Evolutionary conservation across 345 rosid genomes (phyloP).

Genomic region (Acer yangbiense): DNA sequence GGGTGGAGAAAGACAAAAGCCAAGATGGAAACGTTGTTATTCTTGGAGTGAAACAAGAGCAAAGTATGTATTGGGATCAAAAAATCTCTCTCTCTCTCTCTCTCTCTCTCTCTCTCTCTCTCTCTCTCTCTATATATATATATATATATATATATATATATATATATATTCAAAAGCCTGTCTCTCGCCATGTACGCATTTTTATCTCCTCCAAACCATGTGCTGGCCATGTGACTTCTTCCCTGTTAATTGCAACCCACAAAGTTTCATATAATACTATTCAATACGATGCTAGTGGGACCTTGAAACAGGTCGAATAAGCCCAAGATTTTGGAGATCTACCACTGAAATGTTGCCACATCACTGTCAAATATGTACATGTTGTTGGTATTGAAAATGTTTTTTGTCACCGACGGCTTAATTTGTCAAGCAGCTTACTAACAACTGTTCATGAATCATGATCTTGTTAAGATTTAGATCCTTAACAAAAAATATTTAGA

Average conservation of each 20-base stretch:
- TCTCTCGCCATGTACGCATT: conserved; percentile 12
- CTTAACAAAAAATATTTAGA: too few relatives aligned
- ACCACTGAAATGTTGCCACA: background rate
- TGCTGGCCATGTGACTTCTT: conserved; percentile 13
- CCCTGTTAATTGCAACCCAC: background rate
- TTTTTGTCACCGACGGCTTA: conserved; percentile 11
- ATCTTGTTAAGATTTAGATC: background rate
- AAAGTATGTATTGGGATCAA: conserved; percentile 13
- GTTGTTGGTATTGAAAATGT: background rate
- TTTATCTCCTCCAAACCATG: conserved; percentile 6
- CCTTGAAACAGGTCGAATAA: background rate
- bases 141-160: background rate
- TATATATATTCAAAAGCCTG: conserved; percentile 4
- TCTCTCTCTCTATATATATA: too few relatives aligned
- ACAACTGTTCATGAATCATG: background rate
- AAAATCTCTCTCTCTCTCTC: too few relatives aligned
- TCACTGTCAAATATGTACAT: background rate
- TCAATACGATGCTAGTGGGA: background rate
- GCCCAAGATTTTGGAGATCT: conserved; percentile 3
- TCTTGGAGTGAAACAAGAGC: conserved; percentile 23
- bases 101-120: too few relatives aligned
- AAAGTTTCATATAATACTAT: background rate
- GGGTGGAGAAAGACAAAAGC: background rate
- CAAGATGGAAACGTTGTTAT: conserved; percentile 22
- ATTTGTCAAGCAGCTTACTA: background rate